Conservation (phyloP, 805 yeast genomes). For the Metschnikowia kunwiensis region DNA sequence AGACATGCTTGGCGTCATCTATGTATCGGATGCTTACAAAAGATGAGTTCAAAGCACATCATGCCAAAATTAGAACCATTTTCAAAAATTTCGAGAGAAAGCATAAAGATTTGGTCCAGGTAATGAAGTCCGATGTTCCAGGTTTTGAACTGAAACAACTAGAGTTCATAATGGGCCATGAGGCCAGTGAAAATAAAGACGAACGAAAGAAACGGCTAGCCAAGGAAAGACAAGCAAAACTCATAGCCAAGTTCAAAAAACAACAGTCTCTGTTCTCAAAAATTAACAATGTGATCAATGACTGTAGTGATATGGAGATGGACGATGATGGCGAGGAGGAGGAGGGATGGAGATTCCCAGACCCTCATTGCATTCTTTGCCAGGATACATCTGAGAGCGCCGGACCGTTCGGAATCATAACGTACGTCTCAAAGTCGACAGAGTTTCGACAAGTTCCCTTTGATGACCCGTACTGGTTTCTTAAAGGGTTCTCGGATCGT, state of each 20-base stretch:
- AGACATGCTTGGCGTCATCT: constrained; percentile 36
- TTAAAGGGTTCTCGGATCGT: constrained; percentile 55
- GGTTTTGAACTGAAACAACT: constrained; percentile 26
- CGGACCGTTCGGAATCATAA: constrained; percentile 74
- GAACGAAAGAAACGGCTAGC: constrained; percentile 68
- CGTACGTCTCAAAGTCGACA: constrained; percentile 56
- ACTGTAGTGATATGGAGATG: constrained; percentile 42
- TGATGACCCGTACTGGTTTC: constrained; percentile 60
- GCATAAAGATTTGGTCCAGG: constrained; percentile 22
- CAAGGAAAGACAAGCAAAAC: constrained; percentile 61
- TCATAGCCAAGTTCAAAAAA: constrained; percentile 73
- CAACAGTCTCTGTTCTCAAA: constrained; percentile 77
- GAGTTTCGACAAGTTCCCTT: constrained; percentile 65
- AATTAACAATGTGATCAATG: constrained; percentile 36
- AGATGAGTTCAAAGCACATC: constrained; percentile 42
- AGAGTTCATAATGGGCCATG: constrained; percentile 15
- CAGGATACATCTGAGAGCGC: constrained; percentile 67
- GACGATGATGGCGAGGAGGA: constrained; percentile 35
- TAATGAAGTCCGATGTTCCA: constrained; percentile 20
- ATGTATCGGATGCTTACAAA: constrained; percentile 38
- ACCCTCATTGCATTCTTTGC: constrained; percentile 74
- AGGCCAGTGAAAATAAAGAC: constrained; percentile 33
- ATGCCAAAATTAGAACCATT: constrained; percentile 57
- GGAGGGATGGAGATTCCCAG: constrained; percentile 67
- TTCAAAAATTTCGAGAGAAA: constrained; percentile 33